Conservation (phyloP, 192 early-diverging fungal species). For the Dissophora ornata region DNA sequence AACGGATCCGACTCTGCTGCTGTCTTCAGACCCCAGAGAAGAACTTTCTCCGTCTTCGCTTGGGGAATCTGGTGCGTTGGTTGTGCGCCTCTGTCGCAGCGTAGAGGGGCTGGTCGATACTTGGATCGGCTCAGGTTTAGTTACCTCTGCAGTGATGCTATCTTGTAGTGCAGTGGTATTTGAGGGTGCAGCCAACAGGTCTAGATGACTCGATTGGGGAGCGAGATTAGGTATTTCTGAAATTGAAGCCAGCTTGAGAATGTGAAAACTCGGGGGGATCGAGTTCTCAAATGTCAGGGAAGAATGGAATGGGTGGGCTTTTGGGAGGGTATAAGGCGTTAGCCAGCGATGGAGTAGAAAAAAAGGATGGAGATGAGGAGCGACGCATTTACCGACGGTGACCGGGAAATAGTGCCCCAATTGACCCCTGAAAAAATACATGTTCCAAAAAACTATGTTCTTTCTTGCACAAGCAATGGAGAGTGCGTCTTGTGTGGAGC, state of each 20-base stretch:
- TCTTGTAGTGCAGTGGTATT: neutral
- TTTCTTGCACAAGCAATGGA: no score
- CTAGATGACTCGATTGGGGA: slow-evolving; percentile 1
- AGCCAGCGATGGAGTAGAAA: no score
- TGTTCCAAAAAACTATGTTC: no score
- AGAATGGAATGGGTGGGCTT: no score
- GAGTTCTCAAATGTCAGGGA: no score
- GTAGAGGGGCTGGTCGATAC: neutral
- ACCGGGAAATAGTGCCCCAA: no score
- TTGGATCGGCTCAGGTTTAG: neutral
- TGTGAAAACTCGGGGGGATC: neutral
- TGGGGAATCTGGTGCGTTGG: neutral
- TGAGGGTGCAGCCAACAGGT: neutral
- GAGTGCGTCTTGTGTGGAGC: no score
- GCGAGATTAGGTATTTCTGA: neutral
- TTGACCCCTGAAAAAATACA: no score
- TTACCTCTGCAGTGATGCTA: neutral
- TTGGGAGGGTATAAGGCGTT: no score
- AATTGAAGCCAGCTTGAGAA: slow-evolving; percentile 13
- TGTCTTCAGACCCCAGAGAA: no score
- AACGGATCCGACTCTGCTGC: neutral
- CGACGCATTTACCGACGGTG: no score
- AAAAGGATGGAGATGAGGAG: no score
- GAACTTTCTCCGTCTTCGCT: neutral
- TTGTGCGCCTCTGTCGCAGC: slow-evolving; percentile 3